Percentiles rank a stretch among this genome's conserved stretches.
Conservation (phyloP, 768 basidiomycete species). For the Royoungia palumana region DNA sequence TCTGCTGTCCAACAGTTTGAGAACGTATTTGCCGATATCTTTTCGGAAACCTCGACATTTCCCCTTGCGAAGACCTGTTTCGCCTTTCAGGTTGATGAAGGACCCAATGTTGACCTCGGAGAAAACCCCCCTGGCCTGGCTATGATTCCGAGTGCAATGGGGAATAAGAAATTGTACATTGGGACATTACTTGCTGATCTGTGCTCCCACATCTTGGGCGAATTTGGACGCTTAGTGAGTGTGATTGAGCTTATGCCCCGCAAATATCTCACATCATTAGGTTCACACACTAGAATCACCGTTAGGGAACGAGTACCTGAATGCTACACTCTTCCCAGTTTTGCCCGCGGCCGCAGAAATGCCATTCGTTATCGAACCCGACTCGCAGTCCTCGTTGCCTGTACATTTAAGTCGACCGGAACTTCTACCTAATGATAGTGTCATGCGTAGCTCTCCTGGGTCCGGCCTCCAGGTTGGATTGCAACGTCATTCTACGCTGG, state of each 20-base stretch:
- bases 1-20: slow-evolving; percentile 66
- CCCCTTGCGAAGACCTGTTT: slow-evolving; percentile 82
- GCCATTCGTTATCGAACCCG: slow-evolving; percentile 51
- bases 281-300: slow-evolving; percentile 78
- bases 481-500: slow-evolving; percentile 53
- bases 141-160: slow-evolving; percentile 81
- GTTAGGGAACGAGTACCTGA: slow-evolving; percentile 81
- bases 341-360: slow-evolving; percentile 61
- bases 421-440: slow-evolving; percentile 33
- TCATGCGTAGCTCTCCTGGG: slow-evolving; percentile 54
- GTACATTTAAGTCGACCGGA: slow-evolving; percentile 59
- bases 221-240: slow-evolving; percentile 81
- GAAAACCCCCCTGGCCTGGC: slow-evolving; percentile 62
- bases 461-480: slow-evolving; percentile 25
- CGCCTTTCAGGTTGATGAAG: slow-evolving; percentile 72
- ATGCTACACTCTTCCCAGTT: slow-evolving; percentile 60
- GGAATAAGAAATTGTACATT: slow-evolving; percentile 83
- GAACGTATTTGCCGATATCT: slow-evolving; percentile 58
- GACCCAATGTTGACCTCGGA: slow-evolving; percentile 49
- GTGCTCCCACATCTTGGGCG: slow-evolving; percentile 81
- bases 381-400: slow-evolving; percentile 43
- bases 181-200: slow-evolving; percentile 86
- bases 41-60: slow-evolving; percentile 62
- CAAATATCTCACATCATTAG: slow-evolving; percentile 39
- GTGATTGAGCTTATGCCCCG: background rate